These are phyloP conservation scores for Ilex paraguariensis DNA, from an alignment of 305 asterid genomes.

Conservation along the genomic window DNA sequence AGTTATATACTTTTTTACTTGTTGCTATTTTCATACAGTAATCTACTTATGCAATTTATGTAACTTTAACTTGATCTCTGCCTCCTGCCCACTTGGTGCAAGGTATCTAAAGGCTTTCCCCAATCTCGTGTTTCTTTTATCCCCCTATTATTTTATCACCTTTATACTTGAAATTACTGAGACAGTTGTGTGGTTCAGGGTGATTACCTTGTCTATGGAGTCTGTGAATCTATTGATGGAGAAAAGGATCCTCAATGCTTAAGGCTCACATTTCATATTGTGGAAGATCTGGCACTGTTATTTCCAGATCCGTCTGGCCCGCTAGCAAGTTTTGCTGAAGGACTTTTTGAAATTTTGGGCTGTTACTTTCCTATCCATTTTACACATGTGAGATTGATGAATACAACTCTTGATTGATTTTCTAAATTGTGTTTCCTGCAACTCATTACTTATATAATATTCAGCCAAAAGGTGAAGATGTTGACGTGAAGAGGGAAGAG, in stretches of 20 bases:
- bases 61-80: too few species aligned
- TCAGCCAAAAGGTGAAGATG: slow-evolving; percentile 71
- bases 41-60: too few species aligned
- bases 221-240: slow-evolving; percentile 82
- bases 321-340: slow-evolving; percentile 58
- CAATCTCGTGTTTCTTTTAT: slow-evolving; percentile 4
- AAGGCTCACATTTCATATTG: slow-evolving; percentile 58
- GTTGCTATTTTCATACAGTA: too few species aligned
- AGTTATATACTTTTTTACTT: not conserved
- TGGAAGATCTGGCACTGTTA: slow-evolving; percentile 54
- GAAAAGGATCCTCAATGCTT: slow-evolving; percentile 93
- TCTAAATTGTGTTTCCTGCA: slow-evolving; percentile 14
- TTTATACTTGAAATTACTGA: slow-evolving; percentile 12
- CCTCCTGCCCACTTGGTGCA: not conserved
- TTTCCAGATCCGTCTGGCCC: slow-evolving; percentile 68
- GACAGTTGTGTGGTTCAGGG: slow-evolving; percentile 47
- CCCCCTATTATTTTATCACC: not conserved
- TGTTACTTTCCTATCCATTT: slow-evolving; percentile 89
- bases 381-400: slow-evolving; percentile 71
- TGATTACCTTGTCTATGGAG: slow-evolving; percentile 64
- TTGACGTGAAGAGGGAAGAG: slow-evolving; percentile 60
- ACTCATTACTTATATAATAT: slow-evolving; percentile 25
- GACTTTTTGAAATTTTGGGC: slow-evolving; percentile 69
- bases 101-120: not conserved
- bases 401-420: slow-evolving; percentile 11